phyloP scores from a whole-genome alignment of 805 yeast species.

The Cyberlindnera veronae region DNA sequence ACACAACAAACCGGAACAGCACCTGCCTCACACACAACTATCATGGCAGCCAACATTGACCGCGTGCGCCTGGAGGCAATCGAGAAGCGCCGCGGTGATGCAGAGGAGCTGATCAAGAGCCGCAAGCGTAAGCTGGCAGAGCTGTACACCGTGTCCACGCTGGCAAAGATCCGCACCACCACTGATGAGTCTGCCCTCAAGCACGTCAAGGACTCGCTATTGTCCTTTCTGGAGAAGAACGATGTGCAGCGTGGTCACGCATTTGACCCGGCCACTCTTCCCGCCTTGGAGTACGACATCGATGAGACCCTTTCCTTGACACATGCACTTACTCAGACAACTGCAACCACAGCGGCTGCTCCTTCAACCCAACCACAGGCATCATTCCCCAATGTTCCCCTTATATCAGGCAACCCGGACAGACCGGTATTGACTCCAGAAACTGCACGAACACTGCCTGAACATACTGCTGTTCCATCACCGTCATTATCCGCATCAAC shows the following conservation, averaged over 20 bases:
- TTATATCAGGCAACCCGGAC: background rate
- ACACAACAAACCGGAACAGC: too few relatives aligned
- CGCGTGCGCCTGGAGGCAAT: constrained; percentile 42
- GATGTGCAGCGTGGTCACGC: constrained; percentile 46
- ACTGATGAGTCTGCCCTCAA: constrained; percentile 35
- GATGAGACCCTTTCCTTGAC: too few relatives aligned
- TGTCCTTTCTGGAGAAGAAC: constrained; percentile 47
- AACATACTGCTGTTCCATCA: too few relatives aligned
- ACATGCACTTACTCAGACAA: constrained; percentile 1
- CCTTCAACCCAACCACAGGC: background rate
- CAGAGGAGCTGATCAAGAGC: constrained; percentile 38
- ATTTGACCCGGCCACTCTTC: constrained; percentile 32
- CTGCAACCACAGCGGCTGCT: background rate
- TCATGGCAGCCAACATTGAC: constrained; percentile 18
- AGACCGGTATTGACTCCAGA: too few relatives aligned
- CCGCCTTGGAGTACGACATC: constrained; percentile 10
- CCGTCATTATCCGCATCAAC: constrained; percentile 1
- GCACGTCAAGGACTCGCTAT: constrained; percentile 37
- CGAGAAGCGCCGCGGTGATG: constrained; percentile 38
- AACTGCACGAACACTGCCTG: too few relatives aligned
- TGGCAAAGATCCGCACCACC: constrained; percentile 43
- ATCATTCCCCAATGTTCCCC: too few relatives aligned
- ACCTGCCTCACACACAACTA: background rate
- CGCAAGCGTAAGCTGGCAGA: constrained; percentile 60
- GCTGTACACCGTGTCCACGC: constrained; percentile 53